Evolutionary conservation across 2,329 filamentous ascomycete species (phyloP).

Genomic region (Arachnopeziza araneosa): DNA sequence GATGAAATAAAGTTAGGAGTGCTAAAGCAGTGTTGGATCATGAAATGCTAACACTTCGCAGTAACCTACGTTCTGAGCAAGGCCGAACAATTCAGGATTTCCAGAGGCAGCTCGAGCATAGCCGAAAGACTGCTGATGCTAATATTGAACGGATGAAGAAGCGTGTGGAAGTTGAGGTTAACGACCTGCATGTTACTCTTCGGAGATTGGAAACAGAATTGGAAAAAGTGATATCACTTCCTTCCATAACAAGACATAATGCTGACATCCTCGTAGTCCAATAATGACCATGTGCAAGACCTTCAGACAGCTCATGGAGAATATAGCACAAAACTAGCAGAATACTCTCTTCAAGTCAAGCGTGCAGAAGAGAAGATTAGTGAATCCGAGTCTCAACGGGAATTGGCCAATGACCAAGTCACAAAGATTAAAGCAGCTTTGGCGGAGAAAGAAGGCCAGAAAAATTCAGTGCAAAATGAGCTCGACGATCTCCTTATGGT

Average conservation of each 20-base stretch:
- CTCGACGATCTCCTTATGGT: conserved; percentile 78
- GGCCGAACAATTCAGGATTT: conserved; percentile 24
- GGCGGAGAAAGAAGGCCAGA: conserved; percentile 53
- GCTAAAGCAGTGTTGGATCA: not conserved
- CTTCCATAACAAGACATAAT: not conserved
- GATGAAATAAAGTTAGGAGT: conserved; percentile 51
- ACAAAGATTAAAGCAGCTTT: conserved; percentile 21
- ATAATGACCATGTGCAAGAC: conserved; percentile 55
- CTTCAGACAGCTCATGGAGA: conserved; percentile 50
- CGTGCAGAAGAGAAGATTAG: conserved; percentile 42
- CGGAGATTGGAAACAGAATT: conserved; percentile 55
- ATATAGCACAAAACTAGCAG: conserved; percentile 37
- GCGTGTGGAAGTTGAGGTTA: conserved; percentile 53
- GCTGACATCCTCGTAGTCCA: conserved; percentile 38
- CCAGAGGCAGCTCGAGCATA: conserved; percentile 39
- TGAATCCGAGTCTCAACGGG: conserved; percentile 22
- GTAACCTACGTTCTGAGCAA: conserved; percentile 29
- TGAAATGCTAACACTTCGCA: conserved; percentile 18
- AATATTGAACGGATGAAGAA: conserved; percentile 45
- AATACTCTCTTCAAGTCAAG: conserved; percentile 21
- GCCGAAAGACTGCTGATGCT: conserved; percentile 42
- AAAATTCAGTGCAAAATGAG: conserved; percentile 61
- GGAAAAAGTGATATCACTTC: not conserved
- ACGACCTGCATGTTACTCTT: conserved; percentile 56
- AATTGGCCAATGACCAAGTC: conserved; percentile 33